phyloP scores from a whole-genome alignment of 2,329 filamentous ascomycete genomes.

The Helotiales sp. region DNA sequence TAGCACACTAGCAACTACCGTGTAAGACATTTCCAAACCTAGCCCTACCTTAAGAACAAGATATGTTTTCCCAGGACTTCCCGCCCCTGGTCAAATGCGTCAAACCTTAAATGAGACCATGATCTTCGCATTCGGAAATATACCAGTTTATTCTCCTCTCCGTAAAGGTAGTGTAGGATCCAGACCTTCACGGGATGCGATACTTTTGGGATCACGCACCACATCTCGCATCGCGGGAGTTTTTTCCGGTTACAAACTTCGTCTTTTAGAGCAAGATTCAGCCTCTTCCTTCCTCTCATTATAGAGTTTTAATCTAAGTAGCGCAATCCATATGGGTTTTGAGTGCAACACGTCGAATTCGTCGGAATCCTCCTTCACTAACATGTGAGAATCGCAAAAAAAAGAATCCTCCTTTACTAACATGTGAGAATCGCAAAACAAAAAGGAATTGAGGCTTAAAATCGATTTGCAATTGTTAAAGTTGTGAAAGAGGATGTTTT shows the following conservation, averaged over 20 bases:
- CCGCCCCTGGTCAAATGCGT: neutral
- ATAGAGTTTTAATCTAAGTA: neutral
- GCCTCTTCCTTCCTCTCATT: neutral
- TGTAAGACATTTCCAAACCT: neutral
- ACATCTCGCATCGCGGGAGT: neutral
- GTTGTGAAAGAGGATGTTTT: no score
- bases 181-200: no score
- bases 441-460: no score
- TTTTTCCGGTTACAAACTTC: neutral
- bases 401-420: no score
- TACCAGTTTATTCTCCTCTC: neutral
- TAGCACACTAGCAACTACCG: neutral
- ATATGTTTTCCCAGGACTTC: neutral
- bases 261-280: neutral
- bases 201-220: no score
- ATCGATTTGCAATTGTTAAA: no score
- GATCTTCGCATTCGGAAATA: neutral
- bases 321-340: no score
- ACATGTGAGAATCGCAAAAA: no score
- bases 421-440: no score
- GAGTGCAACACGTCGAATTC: no score
- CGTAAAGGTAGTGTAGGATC: neutral
- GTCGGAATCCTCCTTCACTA: no score
- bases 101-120: neutral
- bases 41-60: neutral